Conservation (phyloP, 257 asterid genomes). For the Gardenia jasminoides region DNA sequence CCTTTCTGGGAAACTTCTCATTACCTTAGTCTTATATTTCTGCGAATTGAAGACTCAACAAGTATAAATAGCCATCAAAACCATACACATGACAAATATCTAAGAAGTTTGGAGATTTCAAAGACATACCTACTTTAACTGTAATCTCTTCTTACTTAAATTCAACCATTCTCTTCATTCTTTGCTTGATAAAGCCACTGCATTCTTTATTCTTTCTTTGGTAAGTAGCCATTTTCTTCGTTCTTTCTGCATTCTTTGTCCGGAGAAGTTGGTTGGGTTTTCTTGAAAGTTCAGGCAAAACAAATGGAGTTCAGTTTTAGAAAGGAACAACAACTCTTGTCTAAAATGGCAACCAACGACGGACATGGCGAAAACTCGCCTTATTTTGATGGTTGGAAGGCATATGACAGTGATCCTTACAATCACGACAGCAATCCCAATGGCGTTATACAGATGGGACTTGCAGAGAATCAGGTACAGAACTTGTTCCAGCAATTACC, state of each 20-base stretch:
- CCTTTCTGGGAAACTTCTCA: neutral
- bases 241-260: neutral
- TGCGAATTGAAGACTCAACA: neutral
- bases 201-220: neutral
- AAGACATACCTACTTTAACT: neutral
- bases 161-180: neutral
- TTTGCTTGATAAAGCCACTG: neutral
- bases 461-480: conserved; percentile 38
- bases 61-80: neutral
- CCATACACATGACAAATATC: neutral
- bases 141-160: no score
- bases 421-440: conserved; percentile 18
- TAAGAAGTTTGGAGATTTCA: neutral
- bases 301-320: conserved; percentile 21
- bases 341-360: conserved; percentile 36
- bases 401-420: conserved; percentile 40
- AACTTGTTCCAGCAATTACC: neutral
- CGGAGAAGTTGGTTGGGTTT: neutral
- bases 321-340: conserved; percentile 24
- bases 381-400: conserved; percentile 49
- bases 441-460: conserved; percentile 36
- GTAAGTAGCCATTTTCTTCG: neutral
- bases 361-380: conserved; percentile 45
- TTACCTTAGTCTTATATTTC: neutral
- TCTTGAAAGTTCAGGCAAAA: neutral